These are phyloP conservation scores for Barnettozyma populi DNA, from an alignment of 805 yeast genomes.

Conservation along the genomic window DNA sequence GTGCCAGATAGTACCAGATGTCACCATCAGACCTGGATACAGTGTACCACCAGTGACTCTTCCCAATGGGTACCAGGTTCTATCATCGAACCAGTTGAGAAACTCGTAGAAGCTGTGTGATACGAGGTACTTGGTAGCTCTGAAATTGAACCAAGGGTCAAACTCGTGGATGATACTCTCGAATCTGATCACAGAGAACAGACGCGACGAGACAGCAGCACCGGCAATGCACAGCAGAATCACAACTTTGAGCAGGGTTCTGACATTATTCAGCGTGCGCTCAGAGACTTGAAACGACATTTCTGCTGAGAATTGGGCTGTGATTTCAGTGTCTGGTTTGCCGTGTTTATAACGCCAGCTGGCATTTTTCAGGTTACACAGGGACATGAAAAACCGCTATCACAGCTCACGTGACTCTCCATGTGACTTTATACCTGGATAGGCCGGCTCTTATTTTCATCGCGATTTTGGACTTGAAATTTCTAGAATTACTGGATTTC, in stretches of 20 bases:
- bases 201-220: slow-evolving; percentile 87
- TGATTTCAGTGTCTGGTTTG: background rate
- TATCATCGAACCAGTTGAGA: slow-evolving; percentile 96
- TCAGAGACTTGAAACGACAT: slow-evolving; percentile 9
- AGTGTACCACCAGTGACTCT: slow-evolving; percentile 98
- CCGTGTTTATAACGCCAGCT: background rate
- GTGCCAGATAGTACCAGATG: slow-evolving; percentile 88
- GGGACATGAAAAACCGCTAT: too few species aligned
- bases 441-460: too few species aligned
- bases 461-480: too few species aligned
- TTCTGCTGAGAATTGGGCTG: background rate
- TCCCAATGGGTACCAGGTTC: slow-evolving; percentile 99
- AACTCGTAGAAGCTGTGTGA: slow-evolving; percentile 82
- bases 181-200: slow-evolving; percentile 93
- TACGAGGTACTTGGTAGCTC: slow-evolving; percentile 93
- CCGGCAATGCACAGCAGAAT: slow-evolving; percentile 78
- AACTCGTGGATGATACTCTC: slow-evolving; percentile 97
- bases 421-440: too few species aligned
- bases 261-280: slow-evolving; percentile 18
- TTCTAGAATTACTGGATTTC: background rate
- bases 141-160: slow-evolving; percentile 93
- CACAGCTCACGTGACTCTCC: background rate
- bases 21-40: slow-evolving; percentile 97
- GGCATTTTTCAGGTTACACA: background rate
- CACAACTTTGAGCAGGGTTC: slow-evolving; percentile 42